Percentiles rank a stretch among this genome's conserved stretches.
These are phyloP conservation scores for Fusarium drepaniforme DNA, from an alignment of 2,329 filamentous ascomycete species.

Conservation along the genomic window DNA sequence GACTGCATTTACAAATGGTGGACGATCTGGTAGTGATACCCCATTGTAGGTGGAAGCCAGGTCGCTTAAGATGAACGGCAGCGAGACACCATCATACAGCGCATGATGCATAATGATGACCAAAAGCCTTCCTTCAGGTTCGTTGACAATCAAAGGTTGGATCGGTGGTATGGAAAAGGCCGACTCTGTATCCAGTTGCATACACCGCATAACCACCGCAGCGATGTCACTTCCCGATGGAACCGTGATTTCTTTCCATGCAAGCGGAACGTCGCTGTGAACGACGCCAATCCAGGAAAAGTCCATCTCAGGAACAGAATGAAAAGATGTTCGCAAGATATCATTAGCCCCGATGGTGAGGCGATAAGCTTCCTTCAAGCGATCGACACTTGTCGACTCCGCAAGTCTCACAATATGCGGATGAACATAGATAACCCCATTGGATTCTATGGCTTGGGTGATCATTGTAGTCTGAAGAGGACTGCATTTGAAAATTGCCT, in stretches of 20 bases:
- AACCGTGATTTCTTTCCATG: not conserved
- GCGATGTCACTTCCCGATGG: not conserved
- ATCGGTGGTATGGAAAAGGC: not conserved
- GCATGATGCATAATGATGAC: not conserved
- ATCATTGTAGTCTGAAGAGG: not conserved
- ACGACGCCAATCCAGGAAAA: not conserved
- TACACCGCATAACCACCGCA: not conserved
- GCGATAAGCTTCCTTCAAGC: not conserved
- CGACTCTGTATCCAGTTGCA: not conserved
- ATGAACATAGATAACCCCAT: not conserved
- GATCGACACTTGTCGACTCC: not conserved
- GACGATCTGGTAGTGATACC: not conserved
- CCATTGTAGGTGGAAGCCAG: not conserved
- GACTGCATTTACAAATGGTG: not conserved
- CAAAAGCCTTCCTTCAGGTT: not conserved
- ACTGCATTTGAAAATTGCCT: not conserved
- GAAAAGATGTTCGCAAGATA: constrained; percentile 1
- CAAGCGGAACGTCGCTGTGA: not conserved
- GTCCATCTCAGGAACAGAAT: not conserved
- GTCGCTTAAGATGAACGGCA: not conserved
- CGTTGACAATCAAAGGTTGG: not conserved
- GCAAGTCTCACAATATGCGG: not conserved
- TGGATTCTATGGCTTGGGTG: not conserved
- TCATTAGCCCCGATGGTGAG: not conserved
- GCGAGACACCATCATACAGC: not conserved